Evolutionary conservation across 257 asterid genomes (phyloP).

Genomic region (Solanum microdontum): DNA sequence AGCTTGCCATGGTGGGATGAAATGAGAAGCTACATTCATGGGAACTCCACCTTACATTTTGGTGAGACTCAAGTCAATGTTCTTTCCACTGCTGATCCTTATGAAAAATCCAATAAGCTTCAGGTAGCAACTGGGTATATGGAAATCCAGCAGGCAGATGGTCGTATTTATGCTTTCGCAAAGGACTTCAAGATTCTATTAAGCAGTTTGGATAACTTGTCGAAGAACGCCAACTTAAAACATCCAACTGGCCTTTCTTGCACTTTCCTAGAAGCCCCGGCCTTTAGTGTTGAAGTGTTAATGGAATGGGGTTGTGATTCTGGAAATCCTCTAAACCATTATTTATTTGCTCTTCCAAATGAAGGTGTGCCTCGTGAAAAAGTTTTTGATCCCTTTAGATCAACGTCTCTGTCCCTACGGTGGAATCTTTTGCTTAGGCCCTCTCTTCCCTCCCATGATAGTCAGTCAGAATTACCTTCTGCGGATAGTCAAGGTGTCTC

Average conservation of each 20-base stretch:
- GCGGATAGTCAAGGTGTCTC: slow-evolving; percentile 26
- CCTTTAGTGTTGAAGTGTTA: slow-evolving; percentile 64
- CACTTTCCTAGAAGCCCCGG: slow-evolving; percentile 74
- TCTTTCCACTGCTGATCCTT: slow-evolving; percentile 93
- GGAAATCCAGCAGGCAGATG: slow-evolving; percentile 96
- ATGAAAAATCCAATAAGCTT: slow-evolving; percentile 74
- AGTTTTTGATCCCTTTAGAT: slow-evolving; percentile 91
- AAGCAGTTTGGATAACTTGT: slow-evolving; percentile 83
- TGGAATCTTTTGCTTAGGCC: slow-evolving; percentile 86
- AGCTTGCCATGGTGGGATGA: slow-evolving; percentile 38
- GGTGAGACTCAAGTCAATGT: slow-evolving; percentile 69
- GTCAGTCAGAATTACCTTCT: slow-evolving; percentile 29
- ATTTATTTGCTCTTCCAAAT: slow-evolving; percentile 82
- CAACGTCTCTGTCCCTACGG: slow-evolving; percentile 79
- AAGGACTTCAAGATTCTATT: slow-evolving; percentile 76
- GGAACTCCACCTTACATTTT: slow-evolving; percentile 59
- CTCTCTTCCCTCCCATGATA: slow-evolving; percentile 29
- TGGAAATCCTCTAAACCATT: slow-evolving; percentile 90
- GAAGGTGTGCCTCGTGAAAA: slow-evolving; percentile 73
- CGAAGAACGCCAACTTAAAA: slow-evolving; percentile 54
- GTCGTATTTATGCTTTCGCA: slow-evolving; percentile 57
- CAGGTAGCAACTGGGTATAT: slow-evolving; percentile 47
- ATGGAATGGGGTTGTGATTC: slow-evolving; percentile 99
- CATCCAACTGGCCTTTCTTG: slow-evolving; percentile 46
- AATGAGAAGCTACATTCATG: slow-evolving; percentile 98